These are phyloP conservation scores for Dendrobium officinale DNA, from an alignment of 106 monocot genomes.

Conservation along the genomic window DNA sequence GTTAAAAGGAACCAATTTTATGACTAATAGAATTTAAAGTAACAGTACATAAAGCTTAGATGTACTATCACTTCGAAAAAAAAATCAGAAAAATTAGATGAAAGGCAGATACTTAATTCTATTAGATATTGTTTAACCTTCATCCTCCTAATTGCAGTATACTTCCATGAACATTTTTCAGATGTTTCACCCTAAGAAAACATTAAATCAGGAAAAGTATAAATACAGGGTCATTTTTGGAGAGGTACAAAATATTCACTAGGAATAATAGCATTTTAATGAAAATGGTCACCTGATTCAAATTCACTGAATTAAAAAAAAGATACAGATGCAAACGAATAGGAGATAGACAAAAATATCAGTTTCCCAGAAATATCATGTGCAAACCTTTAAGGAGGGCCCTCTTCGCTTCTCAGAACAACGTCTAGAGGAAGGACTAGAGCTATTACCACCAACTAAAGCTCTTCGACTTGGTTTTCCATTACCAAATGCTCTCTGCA, in stretches of 20 bases:
- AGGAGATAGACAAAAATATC: background rate
- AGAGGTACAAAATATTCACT: no score
- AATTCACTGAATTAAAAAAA: background rate
- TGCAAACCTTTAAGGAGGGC: constrained; percentile 32
- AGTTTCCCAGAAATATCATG: background rate
- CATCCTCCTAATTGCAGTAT: background rate
- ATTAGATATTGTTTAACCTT: background rate
- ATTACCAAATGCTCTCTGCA: constrained; percentile 50
- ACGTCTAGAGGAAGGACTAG: constrained; percentile 52
- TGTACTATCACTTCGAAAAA: no score
- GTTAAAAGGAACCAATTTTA: background rate
- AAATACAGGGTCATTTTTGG: no score
- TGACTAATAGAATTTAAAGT: background rate
- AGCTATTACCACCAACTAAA: constrained; percentile 28
- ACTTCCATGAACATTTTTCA: background rate
- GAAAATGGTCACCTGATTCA: background rate
- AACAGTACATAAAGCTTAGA: background rate
- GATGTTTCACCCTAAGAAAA: background rate
- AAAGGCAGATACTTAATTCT: background rate
- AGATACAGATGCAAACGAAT: background rate
- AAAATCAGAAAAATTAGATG: no score
- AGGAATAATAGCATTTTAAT: no score
- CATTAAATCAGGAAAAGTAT: background rate
- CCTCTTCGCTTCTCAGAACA: constrained; percentile 57
- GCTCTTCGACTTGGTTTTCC: constrained; percentile 56